Conservation (phyloP, 495 filamentous ascomycete species). For the Penicillium crystallinum region DNA sequence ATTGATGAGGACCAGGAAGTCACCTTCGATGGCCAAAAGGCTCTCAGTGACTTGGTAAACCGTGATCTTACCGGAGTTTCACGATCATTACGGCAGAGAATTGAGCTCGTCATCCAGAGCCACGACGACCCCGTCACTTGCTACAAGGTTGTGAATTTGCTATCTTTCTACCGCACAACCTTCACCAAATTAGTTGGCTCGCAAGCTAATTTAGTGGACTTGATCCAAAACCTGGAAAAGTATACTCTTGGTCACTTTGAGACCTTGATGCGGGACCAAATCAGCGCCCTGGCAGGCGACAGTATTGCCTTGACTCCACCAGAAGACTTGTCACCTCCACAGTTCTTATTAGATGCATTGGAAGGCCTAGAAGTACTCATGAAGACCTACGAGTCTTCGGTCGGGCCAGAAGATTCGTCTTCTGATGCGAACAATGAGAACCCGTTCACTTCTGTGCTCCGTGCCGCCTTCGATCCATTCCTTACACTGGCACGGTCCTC, state of each 20-base stretch:
- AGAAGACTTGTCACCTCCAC: slow-evolving; percentile 66
- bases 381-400: slow-evolving; percentile 78
- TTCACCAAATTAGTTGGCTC: slow-evolving; percentile 73
- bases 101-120: slow-evolving; percentile 86
- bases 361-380: slow-evolving; percentile 68
- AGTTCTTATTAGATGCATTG: slow-evolving; percentile 78
- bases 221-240: slow-evolving; percentile 62
- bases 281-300: slow-evolving; percentile 66
- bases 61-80: slow-evolving; percentile 77
- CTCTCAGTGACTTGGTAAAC: slow-evolving; percentile 82
- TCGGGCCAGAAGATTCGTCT: slow-evolving; percentile 50
- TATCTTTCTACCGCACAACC: slow-evolving; percentile 82
- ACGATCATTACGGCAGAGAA: slow-evolving; percentile 70
- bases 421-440: slow-evolving; percentile 37
- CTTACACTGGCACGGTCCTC: slow-evolving; percentile 67
- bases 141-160: slow-evolving; percentile 83
- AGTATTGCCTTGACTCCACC: slow-evolving; percentile 48
- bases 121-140: slow-evolving; percentile 85
- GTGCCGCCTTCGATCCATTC: slow-evolving; percentile 82
- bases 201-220: slow-evolving; percentile 63
- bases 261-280: slow-evolving; percentile 69
- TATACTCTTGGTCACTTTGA: slow-evolving; percentile 82
- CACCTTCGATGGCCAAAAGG: slow-evolving; percentile 74
- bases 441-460: slow-evolving; percentile 68
- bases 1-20: slow-evolving; percentile 54